A percentile compares a stretch with the other conserved stretches of the same genome.
Conservation (phyloP, 2,329 filamentous ascomycete species). For the Coniochaeta sp. region DNA sequence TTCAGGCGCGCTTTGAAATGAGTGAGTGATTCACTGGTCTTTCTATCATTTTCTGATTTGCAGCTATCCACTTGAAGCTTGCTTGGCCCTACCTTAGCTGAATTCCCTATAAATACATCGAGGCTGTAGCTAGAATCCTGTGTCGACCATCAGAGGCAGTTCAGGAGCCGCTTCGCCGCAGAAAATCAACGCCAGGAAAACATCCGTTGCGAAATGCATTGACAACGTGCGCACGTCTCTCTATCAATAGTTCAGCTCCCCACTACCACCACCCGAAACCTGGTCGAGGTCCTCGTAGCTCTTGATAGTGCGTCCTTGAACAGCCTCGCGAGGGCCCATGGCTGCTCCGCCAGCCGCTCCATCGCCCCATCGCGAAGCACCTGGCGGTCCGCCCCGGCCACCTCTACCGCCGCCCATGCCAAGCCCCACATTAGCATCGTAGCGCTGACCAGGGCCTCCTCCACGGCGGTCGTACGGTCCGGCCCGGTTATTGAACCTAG, state of each 20-base stretch:
- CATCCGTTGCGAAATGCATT: neutral
- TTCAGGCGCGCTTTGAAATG: neutral
- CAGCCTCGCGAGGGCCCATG: constrained; percentile 82
- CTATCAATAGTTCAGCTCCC: constrained; percentile 80
- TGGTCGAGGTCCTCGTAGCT: constrained; percentile 98
- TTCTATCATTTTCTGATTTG: neutral
- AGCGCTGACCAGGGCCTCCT: constrained; percentile 38
- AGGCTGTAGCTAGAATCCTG: neutral
- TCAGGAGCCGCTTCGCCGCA: neutral
- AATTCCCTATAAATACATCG: neutral
- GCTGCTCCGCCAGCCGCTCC: constrained; percentile 65
- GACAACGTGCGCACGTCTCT: neutral
- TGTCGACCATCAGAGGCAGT: neutral
- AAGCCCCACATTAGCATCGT: constrained; percentile 32
- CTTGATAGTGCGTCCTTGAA: constrained; percentile 86
- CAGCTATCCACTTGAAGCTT: neutral
- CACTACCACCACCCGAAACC: constrained; percentile 62
- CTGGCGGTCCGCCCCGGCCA: constrained; percentile 40
- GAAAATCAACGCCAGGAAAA: neutral
- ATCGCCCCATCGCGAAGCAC: constrained; percentile 58
- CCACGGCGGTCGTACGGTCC: constrained; percentile 65
- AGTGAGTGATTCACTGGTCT: neutral
- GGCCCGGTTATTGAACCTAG: constrained; percentile 53
- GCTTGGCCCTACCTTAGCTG: neutral
- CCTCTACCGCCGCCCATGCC: constrained; percentile 30